Percentiles rank a stretch among this genome's conserved stretches.
These are phyloP conservation scores for Diplodia sapinea DNA, from an alignment of 2,329 filamentous ascomycete genomes.

Conservation along the genomic window DNA sequence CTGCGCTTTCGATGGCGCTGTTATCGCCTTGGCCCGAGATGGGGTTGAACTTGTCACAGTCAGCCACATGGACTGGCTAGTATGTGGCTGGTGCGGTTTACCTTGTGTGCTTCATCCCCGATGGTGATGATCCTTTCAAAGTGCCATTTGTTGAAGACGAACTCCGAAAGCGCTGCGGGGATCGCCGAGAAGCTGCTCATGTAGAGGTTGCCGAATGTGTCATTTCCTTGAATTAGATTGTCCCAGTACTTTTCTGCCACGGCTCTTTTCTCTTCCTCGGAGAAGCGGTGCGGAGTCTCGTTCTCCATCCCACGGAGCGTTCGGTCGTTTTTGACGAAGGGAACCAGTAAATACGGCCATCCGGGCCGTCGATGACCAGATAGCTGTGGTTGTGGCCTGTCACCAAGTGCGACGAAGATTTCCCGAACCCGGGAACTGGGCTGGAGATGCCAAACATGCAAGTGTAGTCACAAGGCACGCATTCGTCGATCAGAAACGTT, in stretches of 20 bases:
- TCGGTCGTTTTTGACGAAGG: conserved; percentile 39
- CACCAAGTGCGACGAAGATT: conserved; percentile 22
- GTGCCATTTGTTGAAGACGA: conserved; percentile 48
- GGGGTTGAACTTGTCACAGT: conserved; percentile 31
- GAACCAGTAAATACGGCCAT: conserved; percentile 37
- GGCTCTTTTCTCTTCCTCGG: conserved; percentile 41
- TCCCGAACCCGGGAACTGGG: background rate
- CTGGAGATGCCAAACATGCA: conserved; percentile 24
- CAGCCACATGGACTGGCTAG: background rate
- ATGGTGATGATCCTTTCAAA: conserved; percentile 49
- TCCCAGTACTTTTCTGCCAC: conserved; percentile 39
- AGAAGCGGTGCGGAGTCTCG: conserved; percentile 39
- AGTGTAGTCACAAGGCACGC: conserved; percentile 4
- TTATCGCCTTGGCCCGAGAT: conserved; percentile 36
- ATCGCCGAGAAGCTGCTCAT: conserved; percentile 35
- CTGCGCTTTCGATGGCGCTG: conserved; percentile 37
- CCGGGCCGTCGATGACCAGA: conserved; percentile 34
- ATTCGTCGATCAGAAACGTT: background rate
- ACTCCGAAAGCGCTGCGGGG: conserved; percentile 46
- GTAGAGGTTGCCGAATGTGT: conserved; percentile 48
- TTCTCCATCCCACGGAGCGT: conserved; percentile 34
- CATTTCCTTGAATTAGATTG: conserved; percentile 37
- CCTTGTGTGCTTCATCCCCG: conserved; percentile 53
- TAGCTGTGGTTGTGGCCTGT: conserved; percentile 34
- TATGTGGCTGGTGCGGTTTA: conserved; percentile 22